Percentiles rank a stretch among this genome's conserved stretches.
phyloP scores from a whole-genome alignment of 2,329 filamentous ascomycete genomes.

The Ceratocystis harringtonii region DNA sequence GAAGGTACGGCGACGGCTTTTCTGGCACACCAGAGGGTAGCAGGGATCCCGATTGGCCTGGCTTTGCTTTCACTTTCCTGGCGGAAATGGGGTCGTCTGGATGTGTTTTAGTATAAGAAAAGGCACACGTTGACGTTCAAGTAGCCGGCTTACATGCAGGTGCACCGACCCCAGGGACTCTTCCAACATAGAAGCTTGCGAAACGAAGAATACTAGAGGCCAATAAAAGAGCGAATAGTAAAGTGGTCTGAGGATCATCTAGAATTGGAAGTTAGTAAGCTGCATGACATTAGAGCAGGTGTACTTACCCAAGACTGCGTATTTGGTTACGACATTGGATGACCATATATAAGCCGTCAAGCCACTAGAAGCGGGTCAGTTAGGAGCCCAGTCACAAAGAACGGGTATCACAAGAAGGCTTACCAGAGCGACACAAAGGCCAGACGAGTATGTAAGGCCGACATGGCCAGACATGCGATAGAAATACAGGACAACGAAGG shows the following conservation, averaged over 20 bases:
- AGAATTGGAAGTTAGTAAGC: not conserved
- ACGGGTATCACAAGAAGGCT: not conserved
- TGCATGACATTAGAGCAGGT: not conserved
- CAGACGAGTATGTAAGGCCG: conserved; percentile 8
- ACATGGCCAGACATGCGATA: conserved; percentile 6
- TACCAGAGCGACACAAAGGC: conserved; percentile 14
- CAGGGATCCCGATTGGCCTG: not conserved
- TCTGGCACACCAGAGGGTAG: conserved; percentile 25
- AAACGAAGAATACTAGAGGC: conserved; percentile 26
- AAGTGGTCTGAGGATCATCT: conserved; percentile 17
- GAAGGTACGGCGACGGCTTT: conserved; percentile 33
- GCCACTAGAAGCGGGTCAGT: conserved; percentile 4
- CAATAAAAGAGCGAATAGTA: conserved; percentile 31
- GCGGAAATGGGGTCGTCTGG: conserved; percentile 8
- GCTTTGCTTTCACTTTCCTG: not conserved
- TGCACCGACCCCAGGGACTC: conserved; percentile 21
- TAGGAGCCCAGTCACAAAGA: not conserved
- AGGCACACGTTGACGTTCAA: not conserved
- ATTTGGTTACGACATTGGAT: conserved; percentile 14
- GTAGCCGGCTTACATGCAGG: conserved; percentile 1
- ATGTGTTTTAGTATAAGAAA: not conserved
- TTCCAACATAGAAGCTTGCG: conserved; percentile 19
- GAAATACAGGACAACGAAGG: not conserved
- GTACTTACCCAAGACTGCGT: conserved; percentile 16
- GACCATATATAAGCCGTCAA: conserved; percentile 13